These are phyloP conservation scores for Lecanicillium sp. DNA, from an alignment of 2,329 filamentous ascomycete species.

Conservation along the genomic window DNA sequence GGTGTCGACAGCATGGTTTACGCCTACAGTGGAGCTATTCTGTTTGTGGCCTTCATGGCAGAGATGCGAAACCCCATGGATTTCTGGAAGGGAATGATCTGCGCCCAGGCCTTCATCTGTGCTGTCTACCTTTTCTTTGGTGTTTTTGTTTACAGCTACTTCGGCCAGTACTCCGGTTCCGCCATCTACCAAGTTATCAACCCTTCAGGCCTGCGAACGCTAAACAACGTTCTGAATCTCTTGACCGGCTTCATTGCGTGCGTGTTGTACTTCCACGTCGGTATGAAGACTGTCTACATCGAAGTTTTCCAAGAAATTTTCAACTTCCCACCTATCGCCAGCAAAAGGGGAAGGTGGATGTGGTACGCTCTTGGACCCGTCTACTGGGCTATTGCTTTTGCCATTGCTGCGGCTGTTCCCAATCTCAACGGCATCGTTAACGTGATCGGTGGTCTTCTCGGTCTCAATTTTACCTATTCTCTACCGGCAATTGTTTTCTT, in stretches of 20 bases:
- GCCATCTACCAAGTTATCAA: conserved; percentile 33
- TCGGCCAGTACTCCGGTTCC: conserved; percentile 40
- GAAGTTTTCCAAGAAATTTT: conserved; percentile 42
- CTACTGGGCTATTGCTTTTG: conserved; percentile 49
- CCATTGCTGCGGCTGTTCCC: conserved; percentile 45
- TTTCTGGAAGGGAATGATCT: conserved; percentile 32
- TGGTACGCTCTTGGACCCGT: conserved; percentile 43
- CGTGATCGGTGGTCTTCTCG: conserved; percentile 44
- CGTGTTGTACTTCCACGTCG: conserved; percentile 43
- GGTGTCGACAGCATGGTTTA: conserved; percentile 15
- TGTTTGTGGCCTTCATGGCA: conserved; percentile 50
- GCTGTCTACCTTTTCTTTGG: conserved; percentile 32
- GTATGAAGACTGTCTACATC: conserved; percentile 45
- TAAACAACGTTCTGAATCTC: conserved; percentile 33
- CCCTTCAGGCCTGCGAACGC: conserved; percentile 32
- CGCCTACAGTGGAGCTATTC: conserved; percentile 47
- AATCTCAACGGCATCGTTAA: conserved; percentile 38
- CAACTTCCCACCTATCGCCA: conserved; percentile 37
- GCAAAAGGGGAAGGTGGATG: conserved; percentile 36
- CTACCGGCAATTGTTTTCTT: conserved; percentile 33
- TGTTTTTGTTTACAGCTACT: conserved; percentile 32
- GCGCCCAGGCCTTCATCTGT: conserved; percentile 31
- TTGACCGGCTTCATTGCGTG: conserved; percentile 34
- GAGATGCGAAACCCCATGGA: conserved; percentile 37
- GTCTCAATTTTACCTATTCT: conserved; percentile 51